These are phyloP conservation scores for Monosporascus ibericus DNA, from an alignment of 2,329 filamentous ascomycete species.

Conservation along the genomic window DNA sequence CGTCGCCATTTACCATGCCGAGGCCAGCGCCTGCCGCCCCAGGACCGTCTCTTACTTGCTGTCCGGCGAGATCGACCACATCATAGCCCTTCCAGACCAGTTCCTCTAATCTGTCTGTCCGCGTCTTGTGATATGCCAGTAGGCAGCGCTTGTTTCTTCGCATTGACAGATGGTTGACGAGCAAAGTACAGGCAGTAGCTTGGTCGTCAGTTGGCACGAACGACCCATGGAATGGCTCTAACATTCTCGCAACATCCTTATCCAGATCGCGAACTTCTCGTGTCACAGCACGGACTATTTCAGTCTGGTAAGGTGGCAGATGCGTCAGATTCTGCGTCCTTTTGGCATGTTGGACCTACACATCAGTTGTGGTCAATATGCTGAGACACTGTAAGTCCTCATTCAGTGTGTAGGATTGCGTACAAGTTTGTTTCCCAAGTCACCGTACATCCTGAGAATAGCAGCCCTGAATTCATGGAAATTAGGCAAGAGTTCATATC, in stretches of 20 bases:
- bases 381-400: conserved; percentile 1
- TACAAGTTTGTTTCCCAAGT: conserved; percentile 80
- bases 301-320: conserved; percentile 86
- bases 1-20: conserved; percentile 37
- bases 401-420: conserved; percentile 14
- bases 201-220: conserved; percentile 83
- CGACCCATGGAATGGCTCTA: conserved; percentile 75
- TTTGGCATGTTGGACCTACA: conserved; percentile 89
- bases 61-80: conserved; percentile 62
- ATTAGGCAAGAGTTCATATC: neutral
- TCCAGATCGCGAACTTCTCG: conserved; percentile 92
- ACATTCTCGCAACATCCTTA: conserved; percentile 71
- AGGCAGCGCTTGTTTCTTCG: conserved; percentile 93
- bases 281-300: conserved; percentile 79
- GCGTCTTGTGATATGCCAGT: conserved; percentile 85
- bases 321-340: conserved; percentile 80
- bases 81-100: conserved; percentile 90
- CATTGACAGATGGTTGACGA: conserved; percentile 94
- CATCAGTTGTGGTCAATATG: conserved; percentile 9
- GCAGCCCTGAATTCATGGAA: neutral
- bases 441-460: conserved; percentile 66
- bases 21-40: conserved; percentile 26
- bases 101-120: conserved; percentile 86
- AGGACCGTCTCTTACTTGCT: conserved; percentile 41
- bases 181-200: conserved; percentile 76